Percentiles rank a stretch among this genome's conserved stretches.
These are phyloP conservation scores for Shiraia sp. DNA, from an alignment of 2,329 filamentous ascomycete species.

Conservation along the genomic window DNA sequence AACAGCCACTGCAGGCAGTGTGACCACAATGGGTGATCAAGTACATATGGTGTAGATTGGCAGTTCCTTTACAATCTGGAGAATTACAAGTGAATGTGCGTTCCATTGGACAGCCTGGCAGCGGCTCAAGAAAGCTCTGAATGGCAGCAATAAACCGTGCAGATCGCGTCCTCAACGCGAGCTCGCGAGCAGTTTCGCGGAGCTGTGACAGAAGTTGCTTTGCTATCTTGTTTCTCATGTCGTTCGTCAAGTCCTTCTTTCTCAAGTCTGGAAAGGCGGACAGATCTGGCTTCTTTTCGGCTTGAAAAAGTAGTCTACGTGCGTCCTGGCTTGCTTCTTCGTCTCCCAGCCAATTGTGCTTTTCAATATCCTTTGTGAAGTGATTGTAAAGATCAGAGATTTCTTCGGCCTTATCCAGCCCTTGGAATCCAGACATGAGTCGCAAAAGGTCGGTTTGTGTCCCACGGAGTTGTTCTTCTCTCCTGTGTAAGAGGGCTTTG, in stretches of 20 bases:
- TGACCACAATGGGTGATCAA: constrained; percentile 34
- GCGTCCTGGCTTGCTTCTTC: constrained; percentile 11
- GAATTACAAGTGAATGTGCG: constrained; percentile 17
- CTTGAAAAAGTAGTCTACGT: constrained; percentile 10
- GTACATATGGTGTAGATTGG: constrained; percentile 11
- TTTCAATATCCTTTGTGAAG: constrained; percentile 22
- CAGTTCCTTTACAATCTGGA: constrained; percentile 12
- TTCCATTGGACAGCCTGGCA: not conserved
- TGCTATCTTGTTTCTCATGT: constrained; percentile 6
- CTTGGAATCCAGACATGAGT: constrained; percentile 21
- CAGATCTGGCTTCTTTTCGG: constrained; percentile 6
- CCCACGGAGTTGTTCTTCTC: constrained; percentile 15
- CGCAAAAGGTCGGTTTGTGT: constrained; percentile 15
- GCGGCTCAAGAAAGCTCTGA: constrained; percentile 8
- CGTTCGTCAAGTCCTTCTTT: constrained; percentile 2
- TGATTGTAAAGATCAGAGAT: constrained; percentile 16
- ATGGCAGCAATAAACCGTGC: constrained; percentile 28
- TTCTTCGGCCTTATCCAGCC: constrained; percentile 10
- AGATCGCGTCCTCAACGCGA: constrained; percentile 21
- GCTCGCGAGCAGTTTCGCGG: constrained; percentile 21
- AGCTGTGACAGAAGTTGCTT: constrained; percentile 27
- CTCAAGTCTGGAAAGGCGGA: constrained; percentile 8
- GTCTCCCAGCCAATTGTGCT: constrained; percentile 28
- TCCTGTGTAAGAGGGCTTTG: constrained; percentile 13
- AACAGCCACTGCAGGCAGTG: constrained; percentile 26